Evolutionary conservation across 2,329 filamentous ascomycete genomes (phyloP).

Genomic region (Davidsoniella neocaledoniae): DNA sequence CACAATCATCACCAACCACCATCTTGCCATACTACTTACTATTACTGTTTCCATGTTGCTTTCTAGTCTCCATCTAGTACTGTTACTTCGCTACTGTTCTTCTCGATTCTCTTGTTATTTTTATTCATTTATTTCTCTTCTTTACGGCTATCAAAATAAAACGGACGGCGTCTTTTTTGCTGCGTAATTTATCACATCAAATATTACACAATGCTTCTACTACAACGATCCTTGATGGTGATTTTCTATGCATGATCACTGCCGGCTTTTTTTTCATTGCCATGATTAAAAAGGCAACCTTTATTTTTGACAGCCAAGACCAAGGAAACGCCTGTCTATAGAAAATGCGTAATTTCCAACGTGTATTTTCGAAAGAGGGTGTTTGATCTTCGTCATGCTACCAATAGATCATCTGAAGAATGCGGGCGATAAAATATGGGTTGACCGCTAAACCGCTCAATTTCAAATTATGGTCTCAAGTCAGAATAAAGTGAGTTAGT

Average conservation of each 20-base stretch:
- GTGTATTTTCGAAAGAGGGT: too few relatives aligned
- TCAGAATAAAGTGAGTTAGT: too few relatives aligned
- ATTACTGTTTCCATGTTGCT: constrained; percentile 4
- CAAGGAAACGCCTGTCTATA: not conserved
- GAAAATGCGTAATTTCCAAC: too few relatives aligned
- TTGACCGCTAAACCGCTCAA: too few relatives aligned
- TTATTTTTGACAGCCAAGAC: not conserved
- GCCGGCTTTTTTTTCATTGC: not conserved
- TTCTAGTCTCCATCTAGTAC: constrained; percentile 1
- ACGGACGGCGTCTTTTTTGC: constrained; percentile 5
- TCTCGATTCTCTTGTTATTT: too few relatives aligned
- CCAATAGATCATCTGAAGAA: too few relatives aligned
- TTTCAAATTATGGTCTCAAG: too few relatives aligned
- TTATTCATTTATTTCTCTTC: constrained; percentile 1
- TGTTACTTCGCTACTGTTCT: not conserved
- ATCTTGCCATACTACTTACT: not conserved
- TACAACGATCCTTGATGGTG: too few relatives aligned
- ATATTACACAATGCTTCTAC: too few relatives aligned
- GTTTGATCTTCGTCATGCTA: too few relatives aligned
- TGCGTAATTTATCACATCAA: constrained; percentile 1
- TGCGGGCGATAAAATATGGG: too few relatives aligned
- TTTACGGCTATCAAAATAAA: constrained; percentile 9
- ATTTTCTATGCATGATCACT: too few relatives aligned
- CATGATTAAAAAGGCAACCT: not conserved
- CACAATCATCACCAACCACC: not conserved